Percentiles rank a stretch among this genome's conserved stretches.
phyloP scores from a whole-genome alignment of 2,329 filamentous ascomycete species.

The Mycogone perniciosa region DNA sequence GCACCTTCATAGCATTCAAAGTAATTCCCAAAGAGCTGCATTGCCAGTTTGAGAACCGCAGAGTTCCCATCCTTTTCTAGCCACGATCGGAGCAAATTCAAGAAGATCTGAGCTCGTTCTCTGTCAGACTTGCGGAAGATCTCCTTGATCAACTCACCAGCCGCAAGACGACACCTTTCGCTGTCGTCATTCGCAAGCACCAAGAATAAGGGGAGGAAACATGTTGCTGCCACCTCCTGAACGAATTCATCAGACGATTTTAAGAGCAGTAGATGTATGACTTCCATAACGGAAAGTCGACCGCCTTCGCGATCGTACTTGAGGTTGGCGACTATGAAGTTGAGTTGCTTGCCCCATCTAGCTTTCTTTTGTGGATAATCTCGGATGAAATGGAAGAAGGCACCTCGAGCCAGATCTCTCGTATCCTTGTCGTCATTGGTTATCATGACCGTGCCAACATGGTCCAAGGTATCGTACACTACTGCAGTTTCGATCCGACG shows the following conservation, averaged over 20 bases:
- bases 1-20: constrained; percentile 61
- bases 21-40: constrained; percentile 79
- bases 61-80: constrained; percentile 66
- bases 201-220: constrained; percentile 82
- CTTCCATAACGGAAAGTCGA: constrained; percentile 86
- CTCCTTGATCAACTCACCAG: constrained; percentile 70
- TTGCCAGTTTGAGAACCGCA: constrained; percentile 62
- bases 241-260: constrained; percentile 79
- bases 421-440: constrained; percentile 89
- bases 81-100: constrained; percentile 68
- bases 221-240: constrained; percentile 72
- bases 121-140: constrained; percentile 73
- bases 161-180: constrained; percentile 75
- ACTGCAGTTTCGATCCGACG: constrained; percentile 78
- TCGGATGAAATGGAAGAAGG: constrained; percentile 89
- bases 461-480: constrained; percentile 87
- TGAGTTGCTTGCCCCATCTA: constrained; percentile 81
- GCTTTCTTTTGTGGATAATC: constrained; percentile 91
- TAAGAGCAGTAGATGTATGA: constrained; percentile 75
- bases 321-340: constrained; percentile 83
- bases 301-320: constrained; percentile 86
- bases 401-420: constrained; percentile 77
- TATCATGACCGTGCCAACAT: constrained; percentile 87
- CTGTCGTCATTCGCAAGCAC: constrained; percentile 85
- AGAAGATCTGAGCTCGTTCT: constrained; percentile 63